These are phyloP conservation scores for Hyaloscypha hepaticicola DNA, from an alignment of 495 filamentous ascomycete species.

Conservation along the genomic window DNA sequence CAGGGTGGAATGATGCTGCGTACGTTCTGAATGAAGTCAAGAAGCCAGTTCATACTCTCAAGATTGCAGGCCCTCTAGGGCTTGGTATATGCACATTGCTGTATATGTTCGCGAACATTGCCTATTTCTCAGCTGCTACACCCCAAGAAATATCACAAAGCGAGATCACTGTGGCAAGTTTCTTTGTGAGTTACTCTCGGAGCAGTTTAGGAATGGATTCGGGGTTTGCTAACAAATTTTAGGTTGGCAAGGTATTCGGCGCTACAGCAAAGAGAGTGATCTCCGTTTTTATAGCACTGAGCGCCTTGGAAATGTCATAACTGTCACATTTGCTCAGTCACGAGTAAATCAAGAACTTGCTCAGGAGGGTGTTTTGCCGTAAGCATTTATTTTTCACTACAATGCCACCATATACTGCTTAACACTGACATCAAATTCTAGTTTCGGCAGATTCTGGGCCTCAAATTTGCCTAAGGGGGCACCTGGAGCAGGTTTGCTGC, in stretches of 20 bases:
- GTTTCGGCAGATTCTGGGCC: conserved; percentile 50
- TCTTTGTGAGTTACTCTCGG: conserved; percentile 39
- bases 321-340: conserved; percentile 52
- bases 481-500: conserved; percentile 61
- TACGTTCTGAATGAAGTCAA: conserved; percentile 47
- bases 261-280: conserved; percentile 17
- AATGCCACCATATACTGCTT: too few relatives aligned
- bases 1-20: conserved; percentile 17
- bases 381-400: not conserved
- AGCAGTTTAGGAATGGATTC: not conserved
- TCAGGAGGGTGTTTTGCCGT: conserved; percentile 50
- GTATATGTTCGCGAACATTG: conserved; percentile 55
- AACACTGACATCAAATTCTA: not conserved
- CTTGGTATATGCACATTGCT: conserved; percentile 46
- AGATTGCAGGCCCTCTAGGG: conserved; percentile 49
- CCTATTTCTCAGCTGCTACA: conserved; percentile 32
- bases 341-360: conserved; percentile 49
- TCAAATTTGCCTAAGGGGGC: conserved; percentile 66
- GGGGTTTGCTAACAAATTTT: not conserved
- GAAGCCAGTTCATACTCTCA: conserved; percentile 49
- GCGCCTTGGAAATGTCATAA: conserved; percentile 56
- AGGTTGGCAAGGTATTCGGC: conserved; percentile 51
- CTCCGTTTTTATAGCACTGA: conserved; percentile 54
- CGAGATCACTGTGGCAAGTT: conserved; percentile 27
- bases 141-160: conserved; percentile 24